phyloP scores from a whole-genome alignment of 768 basidiomycete species.

The Serendipita vermifera region DNA sequence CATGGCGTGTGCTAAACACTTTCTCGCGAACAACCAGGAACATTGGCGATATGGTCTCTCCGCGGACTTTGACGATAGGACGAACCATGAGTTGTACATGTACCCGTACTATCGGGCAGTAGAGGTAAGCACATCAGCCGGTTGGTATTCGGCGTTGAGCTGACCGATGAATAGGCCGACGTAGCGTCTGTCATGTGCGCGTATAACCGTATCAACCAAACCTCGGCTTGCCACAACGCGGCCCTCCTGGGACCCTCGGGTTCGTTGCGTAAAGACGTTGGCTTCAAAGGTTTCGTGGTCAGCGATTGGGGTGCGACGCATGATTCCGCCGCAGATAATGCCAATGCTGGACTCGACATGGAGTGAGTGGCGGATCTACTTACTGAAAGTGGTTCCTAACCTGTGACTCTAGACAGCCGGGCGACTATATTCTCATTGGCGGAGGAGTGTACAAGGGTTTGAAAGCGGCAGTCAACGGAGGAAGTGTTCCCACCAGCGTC shows the following conservation, averaged over 20 bases:
- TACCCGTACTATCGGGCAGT: conserved; percentile 16
- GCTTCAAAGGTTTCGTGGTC: conserved; percentile 27
- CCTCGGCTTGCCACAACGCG: neutral
- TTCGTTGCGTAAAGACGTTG: neutral
- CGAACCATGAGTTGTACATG: conserved; percentile 15
- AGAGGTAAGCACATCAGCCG: conserved; percentile 11
- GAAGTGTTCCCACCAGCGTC: conserved; percentile 20
- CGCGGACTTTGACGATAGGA: conserved; percentile 16
- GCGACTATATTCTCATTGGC: neutral
- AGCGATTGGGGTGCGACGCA: conserved; percentile 19
- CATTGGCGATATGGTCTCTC: conserved; percentile 15
- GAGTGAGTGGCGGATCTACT: neutral
- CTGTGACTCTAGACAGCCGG: neutral
- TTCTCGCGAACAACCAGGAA: conserved; percentile 13
- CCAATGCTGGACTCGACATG: neutral
- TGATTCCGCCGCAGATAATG: neutral
- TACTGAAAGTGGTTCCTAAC: neutral
- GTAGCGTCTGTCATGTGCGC: conserved; percentile 3
- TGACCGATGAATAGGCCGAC: neutral
- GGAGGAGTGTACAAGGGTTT: neutral
- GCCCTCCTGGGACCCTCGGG: neutral
- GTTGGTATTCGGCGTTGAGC: neutral
- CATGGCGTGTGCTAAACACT: conserved; percentile 4
- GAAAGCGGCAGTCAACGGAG: conserved; percentile 23
- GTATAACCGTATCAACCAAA: conserved; percentile 5